Base-by-base conservation (phyloP, 2,329 filamentous ascomycete species). In the Fusarium sp. region DNA sequence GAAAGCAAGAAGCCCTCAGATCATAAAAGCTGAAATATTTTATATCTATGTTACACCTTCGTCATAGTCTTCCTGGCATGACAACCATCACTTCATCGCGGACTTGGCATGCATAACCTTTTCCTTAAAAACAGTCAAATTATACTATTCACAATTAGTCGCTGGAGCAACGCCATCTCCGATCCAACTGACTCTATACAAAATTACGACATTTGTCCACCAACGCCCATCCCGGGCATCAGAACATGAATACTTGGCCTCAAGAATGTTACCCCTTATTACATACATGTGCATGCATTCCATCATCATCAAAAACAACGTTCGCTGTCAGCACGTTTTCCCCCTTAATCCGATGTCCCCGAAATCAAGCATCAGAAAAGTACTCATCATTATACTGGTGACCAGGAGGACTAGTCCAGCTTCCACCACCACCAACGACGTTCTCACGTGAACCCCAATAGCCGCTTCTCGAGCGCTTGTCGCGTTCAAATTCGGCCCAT, bases 401-500 rank as follows among this genome's bases (percentile, higher is more conserved):
- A 54, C 80, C 81, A 22, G 80, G 81, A 61, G 83, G 82, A 74
- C 78, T 79, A 48, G 85, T 81, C 85, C 86, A 89, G 73, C 80
- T 83, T 47, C 82, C 82, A 63, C 78, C 79, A 33, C 82, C 82
- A 28, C 83, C 82, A 17, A 82, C 81, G 44, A 89, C 81, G 65
- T 86, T 89, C 79, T 90, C 88, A 66, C 84, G 84, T 18, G 81
- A 83, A 35, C 84, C 85, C 86, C 87, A 90, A 81, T 87, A 88
- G 70, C 84, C 84, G 77, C 80, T 84, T 74, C 83, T 84, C 58
- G 82, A 80, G 38, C 89, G 85, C 70, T 89, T 87, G 72, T 91
- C 89, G 24, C 89, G 86, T 87, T 99, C 96, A 81, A 98, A 99
- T 84, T 99, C 96, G 73, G 92, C 93, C 96, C 96, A 99, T 78